Base-by-base conservation (phyloP, 2,329 filamentous ascomycete species). In the Neophaeococcomyces aloes region DNA sequence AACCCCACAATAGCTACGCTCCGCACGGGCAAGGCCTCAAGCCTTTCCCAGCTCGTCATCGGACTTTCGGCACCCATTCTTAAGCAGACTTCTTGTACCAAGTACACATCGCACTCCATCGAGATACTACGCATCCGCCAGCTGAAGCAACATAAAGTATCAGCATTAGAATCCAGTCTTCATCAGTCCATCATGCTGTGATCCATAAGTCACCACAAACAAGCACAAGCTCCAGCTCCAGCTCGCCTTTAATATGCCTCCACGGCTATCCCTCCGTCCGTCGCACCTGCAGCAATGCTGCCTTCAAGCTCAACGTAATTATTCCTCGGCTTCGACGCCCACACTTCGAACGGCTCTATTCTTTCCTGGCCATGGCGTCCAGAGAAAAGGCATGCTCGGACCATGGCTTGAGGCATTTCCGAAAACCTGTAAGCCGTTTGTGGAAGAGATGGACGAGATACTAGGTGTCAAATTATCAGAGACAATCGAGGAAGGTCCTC, bases 401-500 rank as follows among this genome's bases (percentile, higher is more conserved):
- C 81, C 86, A 34, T 95, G 89, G 87, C 71, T 93, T 53, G 78
- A 87, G 57, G 80, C 82, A 46, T 96, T 95, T 61, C 89, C 89
- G 10, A 63, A 67, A 42, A 93, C 84, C 21, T 81, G 83, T 19
- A 73, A 74, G 33, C 77, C 78, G n/a, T 75, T 94, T 42, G 66
- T 94, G 49, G 79, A 94, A 52, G 83, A 94, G 64, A 87, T 94
- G 61, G 86, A 96, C 66, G 68, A 78, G 32, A 76, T 77, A 19
- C 74, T 94, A 56, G 76, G 81, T 54, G 79, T 81, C 57, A 79
- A 80, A 50, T 74, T 96, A 45, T 87, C 85, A 30, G 70, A 73
- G 19, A 73, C 89, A 47, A 94, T 95, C 54, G 78, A 81, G 47
- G 70, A 84, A 21, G 88, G 89, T 0, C 84, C 89, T 1, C 85